Percentiles rank a stretch among this genome's conserved stretches.
These are phyloP conservation scores for Aspergillus ostianus DNA, from an alignment of 495 filamentous ascomycete species.

Conservation along the genomic window DNA sequence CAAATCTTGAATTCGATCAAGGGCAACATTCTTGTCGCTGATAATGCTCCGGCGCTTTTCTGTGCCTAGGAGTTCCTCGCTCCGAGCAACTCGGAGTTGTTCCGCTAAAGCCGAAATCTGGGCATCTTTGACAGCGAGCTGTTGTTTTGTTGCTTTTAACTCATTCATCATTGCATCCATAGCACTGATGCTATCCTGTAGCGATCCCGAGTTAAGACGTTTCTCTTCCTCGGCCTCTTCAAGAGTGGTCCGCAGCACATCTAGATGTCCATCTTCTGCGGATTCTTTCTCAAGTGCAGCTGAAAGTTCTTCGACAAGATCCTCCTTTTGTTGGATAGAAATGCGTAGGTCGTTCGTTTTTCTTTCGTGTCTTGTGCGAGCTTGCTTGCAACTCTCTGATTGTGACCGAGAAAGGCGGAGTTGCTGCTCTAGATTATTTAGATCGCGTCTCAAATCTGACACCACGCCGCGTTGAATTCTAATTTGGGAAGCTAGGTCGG, in stretches of 20 bases:
- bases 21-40: conserved; percentile 63
- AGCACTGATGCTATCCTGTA: conserved; percentile 50
- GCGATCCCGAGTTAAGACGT: conserved; percentile 42
- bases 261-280: conserved; percentile 60
- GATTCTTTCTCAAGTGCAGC: conserved; percentile 58
- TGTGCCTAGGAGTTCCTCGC: conserved; percentile 49
- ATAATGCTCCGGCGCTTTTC: conserved; percentile 55
- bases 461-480: conserved; percentile 48
- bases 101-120: conserved; percentile 40
- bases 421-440: conserved; percentile 37
- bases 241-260: conserved; percentile 54
- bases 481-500: conserved; percentile 69
- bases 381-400: conserved; percentile 38
- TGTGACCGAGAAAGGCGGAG: conserved; percentile 29
- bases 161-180: conserved; percentile 48
- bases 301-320: conserved; percentile 55
- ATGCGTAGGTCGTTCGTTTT: conserved; percentile 51
- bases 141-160: conserved; percentile 38
- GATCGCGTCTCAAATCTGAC: conserved; percentile 36
- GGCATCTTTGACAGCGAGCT: conserved; percentile 38
- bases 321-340: conserved; percentile 54
- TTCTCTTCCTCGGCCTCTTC: conserved; percentile 52
- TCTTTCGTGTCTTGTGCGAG: conserved; percentile 41
- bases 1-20: conserved; percentile 49
- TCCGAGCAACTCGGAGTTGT: conserved; percentile 55